Conservation (phyloP, 257 asterid genomes). For the Prunella vulgaris region DNA sequence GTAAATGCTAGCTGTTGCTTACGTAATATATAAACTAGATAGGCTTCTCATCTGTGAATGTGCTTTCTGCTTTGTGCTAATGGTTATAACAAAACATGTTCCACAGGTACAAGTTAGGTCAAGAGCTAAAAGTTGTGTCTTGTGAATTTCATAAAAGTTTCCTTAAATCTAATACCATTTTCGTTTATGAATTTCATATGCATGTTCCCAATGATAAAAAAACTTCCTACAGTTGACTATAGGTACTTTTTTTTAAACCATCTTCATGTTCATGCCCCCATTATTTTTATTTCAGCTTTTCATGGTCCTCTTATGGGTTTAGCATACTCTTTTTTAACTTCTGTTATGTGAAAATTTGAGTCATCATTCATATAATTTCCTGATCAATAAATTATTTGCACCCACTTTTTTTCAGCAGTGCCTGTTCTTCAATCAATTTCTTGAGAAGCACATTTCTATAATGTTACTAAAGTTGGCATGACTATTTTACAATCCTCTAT, state of each 20-base stretch:
- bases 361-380: slow-evolving; percentile 1
- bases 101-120: too few relatives aligned
- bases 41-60: too few relatives aligned
- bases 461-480: slow-evolving; percentile 7
- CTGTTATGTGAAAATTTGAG: neutral
- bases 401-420: slow-evolving; percentile 8
- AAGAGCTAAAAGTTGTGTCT: too few relatives aligned
- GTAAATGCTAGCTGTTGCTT: too few relatives aligned
- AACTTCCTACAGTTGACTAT: slow-evolving; percentile 82
- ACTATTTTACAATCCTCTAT: neutral
- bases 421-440: slow-evolving; percentile 5
- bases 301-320: slow-evolving; percentile 6
- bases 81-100: too few relatives aligned
- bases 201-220: slow-evolving; percentile 53
- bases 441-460: neutral
- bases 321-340: slow-evolving; percentile 4
- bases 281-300: slow-evolving; percentile 2
- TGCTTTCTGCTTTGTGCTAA: too few relatives aligned
- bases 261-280: neutral
- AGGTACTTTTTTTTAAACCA: slow-evolving; percentile 37
- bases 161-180: too few relatives aligned
- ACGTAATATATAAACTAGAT: too few relatives aligned
- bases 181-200: too few relatives aligned
- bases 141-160: too few relatives aligned
- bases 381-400: neutral